These are phyloP conservation scores for Suzukiozyma palmioleophila DNA, from an alignment of 1,139 yeast genomes.

Conservation along the genomic window DNA sequence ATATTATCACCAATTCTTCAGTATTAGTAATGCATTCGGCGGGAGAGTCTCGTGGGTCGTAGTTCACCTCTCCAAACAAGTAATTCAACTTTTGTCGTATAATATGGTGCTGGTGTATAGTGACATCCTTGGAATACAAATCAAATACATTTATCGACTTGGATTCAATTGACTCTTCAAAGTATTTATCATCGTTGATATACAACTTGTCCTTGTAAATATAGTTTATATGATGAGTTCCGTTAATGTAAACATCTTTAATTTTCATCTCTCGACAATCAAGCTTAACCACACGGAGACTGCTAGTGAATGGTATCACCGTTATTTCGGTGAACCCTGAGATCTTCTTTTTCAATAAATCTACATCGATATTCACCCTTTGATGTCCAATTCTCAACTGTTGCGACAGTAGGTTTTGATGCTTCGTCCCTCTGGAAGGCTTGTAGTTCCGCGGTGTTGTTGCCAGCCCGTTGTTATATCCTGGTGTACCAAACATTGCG, in stretches of 20 bases:
- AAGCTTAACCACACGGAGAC: slow-evolving; percentile 55
- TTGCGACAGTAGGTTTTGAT: slow-evolving; percentile 30
- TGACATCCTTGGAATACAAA: slow-evolving; percentile 38
- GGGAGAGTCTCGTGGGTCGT: slow-evolving; percentile 23
- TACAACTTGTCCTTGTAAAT: slow-evolving; percentile 36
- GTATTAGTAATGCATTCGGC: slow-evolving; percentile 43
- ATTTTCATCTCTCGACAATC: slow-evolving; percentile 81
- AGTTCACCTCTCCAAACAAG: slow-evolving; percentile 50
- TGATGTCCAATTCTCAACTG: slow-evolving; percentile 63
- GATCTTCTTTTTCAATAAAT: slow-evolving; percentile 47
- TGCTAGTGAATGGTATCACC: slow-evolving; percentile 63
- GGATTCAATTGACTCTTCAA: slow-evolving; percentile 19
- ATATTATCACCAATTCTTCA: slow-evolving; percentile 62
- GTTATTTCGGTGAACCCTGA: slow-evolving; percentile 84
- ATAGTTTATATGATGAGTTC: slow-evolving; percentile 28
- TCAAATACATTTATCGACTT: slow-evolving; percentile 35
- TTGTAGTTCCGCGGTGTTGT: slow-evolving; percentile 20
- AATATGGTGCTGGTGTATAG: slow-evolving; percentile 59
- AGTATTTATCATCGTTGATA: slow-evolving; percentile 30
- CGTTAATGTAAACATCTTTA: slow-evolving; percentile 59
- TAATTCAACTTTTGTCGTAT: slow-evolving; percentile 61
- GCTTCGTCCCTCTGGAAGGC: slow-evolving; percentile 15
- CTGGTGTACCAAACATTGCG: slow-evolving; percentile 11
- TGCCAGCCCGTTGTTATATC: slow-evolving; percentile 7
- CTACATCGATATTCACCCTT: slow-evolving; percentile 63